Base-by-base conservation (phyloP, 2,329 filamentous ascomycete genomes). In the Aspergillus phoenicis region DNA sequence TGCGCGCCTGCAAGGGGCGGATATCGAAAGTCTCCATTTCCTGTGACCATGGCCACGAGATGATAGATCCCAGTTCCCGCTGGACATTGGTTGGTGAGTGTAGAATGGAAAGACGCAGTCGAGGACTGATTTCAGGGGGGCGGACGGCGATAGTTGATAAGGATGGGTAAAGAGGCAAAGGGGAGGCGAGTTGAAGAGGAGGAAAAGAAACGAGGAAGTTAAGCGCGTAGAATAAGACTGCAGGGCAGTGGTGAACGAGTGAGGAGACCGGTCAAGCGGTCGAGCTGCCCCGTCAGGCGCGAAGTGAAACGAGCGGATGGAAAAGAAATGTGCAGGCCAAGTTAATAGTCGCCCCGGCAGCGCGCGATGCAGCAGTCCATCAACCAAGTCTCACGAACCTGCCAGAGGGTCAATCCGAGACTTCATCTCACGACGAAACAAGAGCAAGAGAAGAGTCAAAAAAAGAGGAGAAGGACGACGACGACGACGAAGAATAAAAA, bases 41-140 rank as follows among this genome's bases (percentile, higher is more conserved):
- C 75, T 74, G 75, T 78, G 77, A 77, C 76, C 77, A 78, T 78
- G 74, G 76, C 75, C 77, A 78, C 76, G 69, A 69, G 61, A 30
- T 55, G 61, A 64, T 69, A 68, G 65, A 61, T 72, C 65, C 67
- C 70, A 73, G 71, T 68, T 69, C 71, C 68, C 68, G 73, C 67
- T 75, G 75, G 73, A 78, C 76, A 78, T 78, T 78, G 71, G 75
- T 75, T 71, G 68, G 64, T 62, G 41, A 45, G n/a, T 45, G 26
- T 22, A 45, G 51, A 58, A 41, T 28, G 38, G 13, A 51, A 47
- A 28, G 57, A 39, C 26, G 17, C 48, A 41, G 26, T 30, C 53
- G 53, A 53, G 53, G n/a, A 52, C 43, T 52, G 47, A 53, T 47
- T 47, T 33, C 26, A 33, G 39, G 33, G 33, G 52, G 17, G 15